phyloP scores from a whole-genome alignment of 371 early-diverging fungal species.

The Zychaea mexicana region DNA sequence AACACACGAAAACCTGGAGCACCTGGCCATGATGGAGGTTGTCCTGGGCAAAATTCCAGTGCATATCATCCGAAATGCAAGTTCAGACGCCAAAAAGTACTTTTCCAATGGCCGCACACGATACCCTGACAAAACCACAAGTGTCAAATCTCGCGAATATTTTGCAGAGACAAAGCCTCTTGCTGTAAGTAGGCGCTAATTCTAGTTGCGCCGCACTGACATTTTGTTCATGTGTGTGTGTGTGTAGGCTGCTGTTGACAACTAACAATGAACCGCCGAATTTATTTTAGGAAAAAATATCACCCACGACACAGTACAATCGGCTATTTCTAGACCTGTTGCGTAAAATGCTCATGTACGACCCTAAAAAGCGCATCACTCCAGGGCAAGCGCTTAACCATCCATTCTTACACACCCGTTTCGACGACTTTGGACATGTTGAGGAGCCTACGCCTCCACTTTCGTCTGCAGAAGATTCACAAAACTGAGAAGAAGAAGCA shows the following conservation, averaged over 20 bases:
- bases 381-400: constrained; percentile 79
- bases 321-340: constrained; percentile 63
- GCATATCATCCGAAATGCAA: constrained; percentile 35
- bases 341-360: constrained; percentile 73
- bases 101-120: not conserved
- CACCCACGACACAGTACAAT: constrained; percentile 16
- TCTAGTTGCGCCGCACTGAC: too few species aligned
- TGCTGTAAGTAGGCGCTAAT: constrained; percentile 1
- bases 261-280: too few species aligned
- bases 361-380: constrained; percentile 82
- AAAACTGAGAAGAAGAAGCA: too few species aligned
- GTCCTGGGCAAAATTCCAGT: constrained; percentile 61
- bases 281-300: constrained; percentile 13
- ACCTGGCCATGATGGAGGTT: constrained; percentile 75
- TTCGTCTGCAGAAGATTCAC: not conserved
- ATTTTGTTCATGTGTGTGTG: not conserved
- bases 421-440: constrained; percentile 14
- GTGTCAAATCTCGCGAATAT: not conserved
- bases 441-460: constrained; percentile 1
- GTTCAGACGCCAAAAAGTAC: constrained; percentile 4
- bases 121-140: constrained; percentile 5
- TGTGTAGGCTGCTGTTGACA: too few species aligned
- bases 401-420: constrained; percentile 65
- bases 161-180: constrained; percentile 6
- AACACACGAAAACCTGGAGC: constrained; percentile 85